Conservation (phyloP, 225 moss, liverwort and hornwort genomes). For the Marchantia paleacea region DNA sequence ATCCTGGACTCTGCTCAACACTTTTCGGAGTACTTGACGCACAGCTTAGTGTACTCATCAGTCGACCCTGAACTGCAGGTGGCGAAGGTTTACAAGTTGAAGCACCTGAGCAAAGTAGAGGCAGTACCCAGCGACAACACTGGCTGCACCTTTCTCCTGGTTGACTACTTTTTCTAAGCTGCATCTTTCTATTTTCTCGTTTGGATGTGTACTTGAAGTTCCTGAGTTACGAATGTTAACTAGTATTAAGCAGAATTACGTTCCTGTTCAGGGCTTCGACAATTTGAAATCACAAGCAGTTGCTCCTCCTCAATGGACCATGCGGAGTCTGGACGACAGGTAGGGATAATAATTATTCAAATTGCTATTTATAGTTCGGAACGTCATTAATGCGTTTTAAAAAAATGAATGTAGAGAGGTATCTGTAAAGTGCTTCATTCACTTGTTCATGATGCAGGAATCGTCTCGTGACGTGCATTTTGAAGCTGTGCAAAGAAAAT, state of each 20-base stretch:
- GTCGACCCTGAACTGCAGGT: slow-evolving; percentile 47
- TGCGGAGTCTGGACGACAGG: slow-evolving; percentile 98
- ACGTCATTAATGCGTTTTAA: no score
- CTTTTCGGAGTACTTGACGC: neutral
- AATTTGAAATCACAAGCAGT: slow-evolving; percentile 88
- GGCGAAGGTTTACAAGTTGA: slow-evolving; percentile 95
- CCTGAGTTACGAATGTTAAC: neutral
- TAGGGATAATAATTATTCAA: slow-evolving; percentile 19
- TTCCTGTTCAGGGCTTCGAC: slow-evolving; percentile 70
- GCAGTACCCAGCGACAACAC: slow-evolving; percentile 88
- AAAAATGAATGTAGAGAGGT: no score
- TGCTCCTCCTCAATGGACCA: slow-evolving; percentile 92
- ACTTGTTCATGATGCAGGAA: slow-evolving; percentile 54
- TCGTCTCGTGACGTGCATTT: slow-evolving; percentile 82
- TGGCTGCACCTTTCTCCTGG: slow-evolving; percentile 96
- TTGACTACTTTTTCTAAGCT: slow-evolving; percentile 21
- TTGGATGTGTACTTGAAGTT: neutral
- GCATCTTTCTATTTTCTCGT: slow-evolving; percentile 7
- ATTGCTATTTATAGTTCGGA: no score
- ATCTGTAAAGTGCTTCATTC: neutral
- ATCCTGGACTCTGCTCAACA: no score
- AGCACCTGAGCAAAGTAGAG: slow-evolving; percentile 91
- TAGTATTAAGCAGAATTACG: neutral
- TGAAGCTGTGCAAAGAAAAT: slow-evolving; percentile 97
- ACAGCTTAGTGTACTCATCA: neutral